Conservation (phyloP, 768 basidiomycete species). For the Lactarius deliciosus region DNA sequence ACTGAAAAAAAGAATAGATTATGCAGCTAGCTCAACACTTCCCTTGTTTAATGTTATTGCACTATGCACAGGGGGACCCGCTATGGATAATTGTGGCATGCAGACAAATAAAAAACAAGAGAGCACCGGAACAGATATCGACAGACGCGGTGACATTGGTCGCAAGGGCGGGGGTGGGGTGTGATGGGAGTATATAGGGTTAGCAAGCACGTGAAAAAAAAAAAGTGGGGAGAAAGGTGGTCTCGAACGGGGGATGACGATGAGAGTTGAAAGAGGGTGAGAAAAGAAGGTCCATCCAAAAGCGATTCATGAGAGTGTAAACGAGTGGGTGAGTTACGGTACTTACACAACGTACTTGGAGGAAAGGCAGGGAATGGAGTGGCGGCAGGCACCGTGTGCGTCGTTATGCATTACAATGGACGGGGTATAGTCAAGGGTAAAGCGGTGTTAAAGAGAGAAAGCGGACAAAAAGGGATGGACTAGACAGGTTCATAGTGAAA, state of each 20-base stretch:
- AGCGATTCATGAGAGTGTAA: slow-evolving; percentile 30
- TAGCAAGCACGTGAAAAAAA: slow-evolving; percentile 27
- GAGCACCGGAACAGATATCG: slow-evolving; percentile 29
- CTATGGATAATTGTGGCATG: slow-evolving; percentile 31
- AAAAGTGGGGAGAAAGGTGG: slow-evolving; percentile 10
- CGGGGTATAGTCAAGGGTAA: slow-evolving; percentile 30
- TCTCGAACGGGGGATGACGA: slow-evolving; percentile 19
- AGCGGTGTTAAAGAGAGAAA: slow-evolving; percentile 11
- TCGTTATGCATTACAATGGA: slow-evolving; percentile 33
- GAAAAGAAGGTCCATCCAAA: slow-evolving; percentile 29
- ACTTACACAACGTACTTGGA: slow-evolving; percentile 30
- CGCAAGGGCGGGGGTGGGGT: slow-evolving; percentile 5
- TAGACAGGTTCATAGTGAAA: slow-evolving; percentile 15
- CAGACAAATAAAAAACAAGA: slow-evolving; percentile 32
- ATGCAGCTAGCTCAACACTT: slow-evolving; percentile 31
- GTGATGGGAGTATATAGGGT: slow-evolving; percentile 19
- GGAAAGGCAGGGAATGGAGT: slow-evolving; percentile 21
- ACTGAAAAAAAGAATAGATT: slow-evolving; percentile 19
- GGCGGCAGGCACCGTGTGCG: slow-evolving; percentile 28
- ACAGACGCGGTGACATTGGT: slow-evolving; percentile 23
- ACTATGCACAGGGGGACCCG: slow-evolving; percentile 30
- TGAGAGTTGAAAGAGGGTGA: slow-evolving; percentile 8
- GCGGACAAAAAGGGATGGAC: slow-evolving; percentile 5
- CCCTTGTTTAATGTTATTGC: slow-evolving; percentile 32
- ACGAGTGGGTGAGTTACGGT: slow-evolving; percentile 28